phyloP scores from a whole-genome alignment of 768 basidiomycete genomes.

The Auricularia sp. region DNA sequence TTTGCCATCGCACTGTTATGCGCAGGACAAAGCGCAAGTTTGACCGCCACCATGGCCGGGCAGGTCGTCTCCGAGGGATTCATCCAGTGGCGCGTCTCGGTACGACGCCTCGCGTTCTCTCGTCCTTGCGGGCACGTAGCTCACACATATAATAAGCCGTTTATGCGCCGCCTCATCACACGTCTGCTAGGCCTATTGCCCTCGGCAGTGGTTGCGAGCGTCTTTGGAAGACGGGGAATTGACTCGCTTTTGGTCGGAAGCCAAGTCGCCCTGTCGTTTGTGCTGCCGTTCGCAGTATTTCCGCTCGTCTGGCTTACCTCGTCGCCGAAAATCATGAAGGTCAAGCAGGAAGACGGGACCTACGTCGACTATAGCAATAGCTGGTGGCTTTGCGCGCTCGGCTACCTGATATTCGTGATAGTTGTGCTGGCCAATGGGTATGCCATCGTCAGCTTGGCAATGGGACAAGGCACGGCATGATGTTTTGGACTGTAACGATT shows the following conservation, averaged over 20 bases:
- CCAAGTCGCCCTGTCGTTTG: constrained; percentile 76
- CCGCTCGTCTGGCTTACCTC: constrained; percentile 72
- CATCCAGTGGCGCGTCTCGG: constrained; percentile 75
- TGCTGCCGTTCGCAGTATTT: constrained; percentile 74
- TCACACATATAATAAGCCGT: background rate
- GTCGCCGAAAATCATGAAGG: constrained; percentile 58
- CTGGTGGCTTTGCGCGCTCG: constrained; percentile 38
- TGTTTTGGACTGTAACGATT: background rate
- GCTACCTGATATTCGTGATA: constrained; percentile 51
- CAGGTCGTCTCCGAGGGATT: constrained; percentile 90
- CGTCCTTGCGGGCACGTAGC: no score
- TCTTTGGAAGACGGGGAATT: constrained; percentile 60
- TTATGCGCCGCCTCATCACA: constrained; percentile 68
- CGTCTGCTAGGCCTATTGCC: constrained; percentile 76
- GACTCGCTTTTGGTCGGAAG: constrained; percentile 73
- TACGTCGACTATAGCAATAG: constrained; percentile 57
- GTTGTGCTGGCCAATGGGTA: constrained; percentile 68
- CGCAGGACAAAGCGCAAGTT: constrained; percentile 80
- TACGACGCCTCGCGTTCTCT: constrained; percentile 17
- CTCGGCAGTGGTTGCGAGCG: constrained; percentile 66
- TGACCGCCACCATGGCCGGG: constrained; percentile 83
- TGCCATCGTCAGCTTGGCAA: constrained; percentile 52
- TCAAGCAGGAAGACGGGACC: constrained; percentile 26
- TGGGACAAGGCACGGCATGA: constrained; percentile 21
- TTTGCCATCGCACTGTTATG: constrained; percentile 82